Evolutionary conservation across 2,329 filamentous ascomycete genomes (phyloP), one percentile per base, ranked within the genome.

Genomic region (Colletotrichum orbiculare): DNA sequence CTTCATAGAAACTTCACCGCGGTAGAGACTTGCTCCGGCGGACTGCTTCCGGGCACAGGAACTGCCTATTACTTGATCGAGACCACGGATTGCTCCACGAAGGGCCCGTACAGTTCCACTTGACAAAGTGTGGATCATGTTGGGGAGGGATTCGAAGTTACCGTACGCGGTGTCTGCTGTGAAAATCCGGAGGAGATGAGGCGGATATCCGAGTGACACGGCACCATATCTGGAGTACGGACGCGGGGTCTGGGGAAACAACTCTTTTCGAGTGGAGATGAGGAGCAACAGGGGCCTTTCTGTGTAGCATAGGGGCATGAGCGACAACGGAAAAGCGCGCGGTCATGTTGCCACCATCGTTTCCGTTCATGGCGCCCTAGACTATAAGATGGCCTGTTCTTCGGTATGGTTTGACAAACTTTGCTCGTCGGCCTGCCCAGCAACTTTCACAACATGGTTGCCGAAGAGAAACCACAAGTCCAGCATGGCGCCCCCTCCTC

Each of bases 161-260:
- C 39, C 34, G 15, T 8, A 33, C 37, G 4, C 3, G 34, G n/a
- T 39, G 34, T 39, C 12, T 34, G 2, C 8, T 8, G 8, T 13
- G n/a, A 10, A 39, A n/a, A 39, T 9, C 12, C 17, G 34, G 41
- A 53, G 33, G 33, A 45, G 33, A 34, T 25, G 55, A 49, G 38
- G 39, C 35, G 42, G 38, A 35, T 12, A 12, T 35, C 43, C 56
- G 55, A 49, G 15, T n/a, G n/a, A 9, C 25, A 25, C 4, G 25
- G 25, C 25, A 25, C 25, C 25, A 25, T 25, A 25, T 25, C 12
- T 42, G 17, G 25, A 46, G 46, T 47, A 38, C 13, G 58, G 52
- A 62, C 50, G 52, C 62, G 58, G 57, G 62, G 50, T 62, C 58
- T 15, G 58, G 62, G 62, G 62, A 62, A 62, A 15, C 33, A 25